Evolutionary conservation across 305 asterid genomes (phyloP), one percentile per base, ranked within the genome.

Genomic region (Stenogyne calaminthoides): DNA sequence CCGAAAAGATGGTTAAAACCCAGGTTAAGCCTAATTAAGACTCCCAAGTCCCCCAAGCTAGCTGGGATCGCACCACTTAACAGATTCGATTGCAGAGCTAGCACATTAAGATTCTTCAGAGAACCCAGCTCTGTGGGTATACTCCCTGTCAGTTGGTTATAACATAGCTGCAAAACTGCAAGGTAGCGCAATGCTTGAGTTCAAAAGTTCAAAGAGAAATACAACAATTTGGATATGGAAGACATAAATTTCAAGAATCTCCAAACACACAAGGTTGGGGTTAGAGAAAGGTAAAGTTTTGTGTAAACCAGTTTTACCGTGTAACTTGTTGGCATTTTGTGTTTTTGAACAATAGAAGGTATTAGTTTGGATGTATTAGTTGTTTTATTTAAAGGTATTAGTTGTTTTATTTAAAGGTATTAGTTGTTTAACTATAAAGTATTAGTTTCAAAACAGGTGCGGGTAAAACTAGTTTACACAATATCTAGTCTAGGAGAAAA

Each of bases 41-140:
- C 80, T 59, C 77, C 80, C 81, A 91, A 81, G 42, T 84, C 80
- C 11, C 98, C 97, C 67, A 93, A 87, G 79, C 96, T 87, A 54
- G 98, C 98, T 9, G 98, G 97, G 81, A 93, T 88, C 15, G 98
- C 97, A 25, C 98, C 98, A 12, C 88, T 88, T 27, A 93, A 78
- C 71, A 56, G 85, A 80, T 93, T 93, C 9, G 86, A 84, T 60
- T 91, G 98, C 64, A 93, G 80, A 73, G 97, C 92, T 5, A 93
- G 83, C 56, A 91, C 97, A 34, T 76, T 89, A 49, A 93, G 87
- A 84, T 85, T 91, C 85, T 85, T 80, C 64, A 88, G 79, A 39
- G 79, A 80, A 58, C 87, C 89, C 1, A 91, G 76, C 74, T 88
- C 90, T 6, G 87, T 89, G 7, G 98, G 98, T 80, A 93, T 80